A percentile compares a stretch with the other conserved stretches of the same genome.
Evolutionary conservation across 805 yeast species (phyloP).

Genomic region (Nakazawaea sp.): DNA sequence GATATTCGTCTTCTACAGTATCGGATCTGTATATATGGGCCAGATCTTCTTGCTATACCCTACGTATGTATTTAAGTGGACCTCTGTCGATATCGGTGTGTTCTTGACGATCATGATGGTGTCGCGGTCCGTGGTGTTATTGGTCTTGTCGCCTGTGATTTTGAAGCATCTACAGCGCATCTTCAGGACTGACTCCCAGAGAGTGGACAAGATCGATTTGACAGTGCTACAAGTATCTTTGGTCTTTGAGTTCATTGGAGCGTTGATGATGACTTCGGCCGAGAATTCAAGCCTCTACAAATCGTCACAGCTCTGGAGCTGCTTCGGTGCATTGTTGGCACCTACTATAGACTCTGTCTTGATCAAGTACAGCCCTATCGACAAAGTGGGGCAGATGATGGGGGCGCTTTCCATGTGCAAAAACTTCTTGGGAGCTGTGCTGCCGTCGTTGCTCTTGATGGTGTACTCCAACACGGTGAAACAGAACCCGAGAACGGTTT

Average conservation of each 20-base stretch:
- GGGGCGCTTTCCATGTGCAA: slow-evolving; percentile 62
- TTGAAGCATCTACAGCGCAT: slow-evolving; percentile 25
- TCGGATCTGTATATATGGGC: slow-evolving; percentile 18
- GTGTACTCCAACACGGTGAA: slow-evolving; percentile 40
- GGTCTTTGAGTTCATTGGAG: slow-evolving; percentile 31
- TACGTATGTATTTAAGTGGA: slow-evolving; percentile 40
- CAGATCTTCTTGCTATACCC: slow-evolving; percentile 39
- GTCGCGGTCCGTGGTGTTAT: slow-evolving; percentile 36
- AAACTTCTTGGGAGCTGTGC: slow-evolving; percentile 37
- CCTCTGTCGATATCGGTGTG: slow-evolving; percentile 41
- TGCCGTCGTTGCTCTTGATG: slow-evolving; percentile 41
- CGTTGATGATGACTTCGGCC: slow-evolving; percentile 27
- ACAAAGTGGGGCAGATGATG: slow-evolving; percentile 62
- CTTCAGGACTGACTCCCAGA: slow-evolving; percentile 13
- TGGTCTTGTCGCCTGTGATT: slow-evolving; percentile 37
- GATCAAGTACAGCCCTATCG: slow-evolving; percentile 53
- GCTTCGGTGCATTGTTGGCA: slow-evolving; percentile 42
- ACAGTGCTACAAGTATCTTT: slow-evolving; percentile 22
- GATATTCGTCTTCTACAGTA: background rate
- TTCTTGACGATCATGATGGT: slow-evolving; percentile 41
- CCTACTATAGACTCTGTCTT: slow-evolving; percentile 57
- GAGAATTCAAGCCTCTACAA: slow-evolving; percentile 23
- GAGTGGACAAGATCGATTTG: slow-evolving; percentile 17
- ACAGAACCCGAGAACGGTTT: slow-evolving; percentile 28
- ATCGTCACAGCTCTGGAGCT: slow-evolving; percentile 27